Evolutionary conservation across 2,329 filamentous ascomycete species (phyloP).

Genomic region (Fusarium nurragi): DNA sequence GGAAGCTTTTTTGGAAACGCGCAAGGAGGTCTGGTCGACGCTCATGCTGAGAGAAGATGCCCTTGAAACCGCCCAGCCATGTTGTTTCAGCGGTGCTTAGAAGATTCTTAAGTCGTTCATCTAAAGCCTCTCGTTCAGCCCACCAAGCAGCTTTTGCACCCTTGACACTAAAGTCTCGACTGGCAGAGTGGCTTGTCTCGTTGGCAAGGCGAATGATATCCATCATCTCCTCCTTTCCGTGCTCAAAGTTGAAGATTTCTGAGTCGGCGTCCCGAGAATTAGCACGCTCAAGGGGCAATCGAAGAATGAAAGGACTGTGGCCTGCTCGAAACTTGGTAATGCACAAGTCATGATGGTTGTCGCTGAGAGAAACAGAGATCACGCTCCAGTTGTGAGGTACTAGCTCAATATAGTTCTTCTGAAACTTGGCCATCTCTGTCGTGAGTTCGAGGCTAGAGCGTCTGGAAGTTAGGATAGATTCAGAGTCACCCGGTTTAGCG

Average conservation of each 20-base stretch:
- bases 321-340: constrained; percentile 84
- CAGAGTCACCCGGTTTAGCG: constrained; percentile 3
- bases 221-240: constrained; percentile 79
- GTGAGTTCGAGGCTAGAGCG: constrained; percentile 58
- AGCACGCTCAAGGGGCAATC: constrained; percentile 84
- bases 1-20: constrained; percentile 80
- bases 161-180: constrained; percentile 74
- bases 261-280: constrained; percentile 80
- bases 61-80: constrained; percentile 95
- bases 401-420: constrained; percentile 83
- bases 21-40: constrained; percentile 71
- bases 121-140: constrained; percentile 82
- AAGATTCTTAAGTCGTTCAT: constrained; percentile 78
- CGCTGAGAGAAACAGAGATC: constrained; percentile 84
- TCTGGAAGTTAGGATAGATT: constrained; percentile 37
- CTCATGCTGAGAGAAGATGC: constrained; percentile 84
- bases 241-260: constrained; percentile 84
- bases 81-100: constrained; percentile 88
- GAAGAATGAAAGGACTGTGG: constrained; percentile 83
- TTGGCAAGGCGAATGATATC: constrained; percentile 87
- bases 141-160: constrained; percentile 88
- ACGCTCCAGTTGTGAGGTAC: constrained; percentile 86
- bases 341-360: constrained; percentile 83
- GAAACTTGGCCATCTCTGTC: constrained; percentile 71
- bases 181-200: constrained; percentile 76